These are phyloP conservation scores for Orbilia brochopaga DNA, from an alignment of 2,329 filamentous ascomycete species.

Conservation along the genomic window DNA sequence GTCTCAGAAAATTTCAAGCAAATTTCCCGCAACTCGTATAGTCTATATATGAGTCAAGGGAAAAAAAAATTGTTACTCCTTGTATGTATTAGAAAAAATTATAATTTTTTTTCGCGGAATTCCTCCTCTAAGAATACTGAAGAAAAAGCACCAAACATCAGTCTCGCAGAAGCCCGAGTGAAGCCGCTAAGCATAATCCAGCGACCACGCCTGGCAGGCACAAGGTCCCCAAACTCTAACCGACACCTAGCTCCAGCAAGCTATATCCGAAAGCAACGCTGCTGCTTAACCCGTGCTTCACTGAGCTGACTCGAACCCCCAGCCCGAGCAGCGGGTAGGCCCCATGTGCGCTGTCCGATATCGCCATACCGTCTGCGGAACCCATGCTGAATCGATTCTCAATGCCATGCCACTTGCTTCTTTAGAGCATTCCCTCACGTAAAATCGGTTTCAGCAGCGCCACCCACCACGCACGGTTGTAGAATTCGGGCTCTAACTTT, in stretches of 20 bases:
- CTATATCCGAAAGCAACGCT: too few species aligned
- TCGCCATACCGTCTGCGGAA: constrained; percentile 12
- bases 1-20: too few species aligned
- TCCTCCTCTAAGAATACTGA: constrained; percentile 9
- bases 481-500: too few species aligned
- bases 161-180: constrained; percentile 37
- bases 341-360: constrained; percentile 27
- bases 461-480: neutral
- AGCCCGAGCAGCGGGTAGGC: constrained; percentile 5
- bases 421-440: neutral
- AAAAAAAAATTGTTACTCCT: too few species aligned
- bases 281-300: too few species aligned
- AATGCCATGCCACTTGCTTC: neutral
- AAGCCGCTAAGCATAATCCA: neutral
- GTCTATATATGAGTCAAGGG: too few species aligned
- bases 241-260: neutral
- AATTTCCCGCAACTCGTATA: too few species aligned
- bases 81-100: neutral
- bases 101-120: constrained; percentile 15
- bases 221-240: neutral
- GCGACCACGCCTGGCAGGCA: neutral
- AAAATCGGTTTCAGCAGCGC: neutral
- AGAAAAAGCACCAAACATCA: neutral
- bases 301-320: too few species aligned
- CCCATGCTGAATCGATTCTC: neutral